Evolutionary conservation across 1,284 basidiomycete genomes (phyloP).

Genomic region (Ustilago crameri): DNA sequence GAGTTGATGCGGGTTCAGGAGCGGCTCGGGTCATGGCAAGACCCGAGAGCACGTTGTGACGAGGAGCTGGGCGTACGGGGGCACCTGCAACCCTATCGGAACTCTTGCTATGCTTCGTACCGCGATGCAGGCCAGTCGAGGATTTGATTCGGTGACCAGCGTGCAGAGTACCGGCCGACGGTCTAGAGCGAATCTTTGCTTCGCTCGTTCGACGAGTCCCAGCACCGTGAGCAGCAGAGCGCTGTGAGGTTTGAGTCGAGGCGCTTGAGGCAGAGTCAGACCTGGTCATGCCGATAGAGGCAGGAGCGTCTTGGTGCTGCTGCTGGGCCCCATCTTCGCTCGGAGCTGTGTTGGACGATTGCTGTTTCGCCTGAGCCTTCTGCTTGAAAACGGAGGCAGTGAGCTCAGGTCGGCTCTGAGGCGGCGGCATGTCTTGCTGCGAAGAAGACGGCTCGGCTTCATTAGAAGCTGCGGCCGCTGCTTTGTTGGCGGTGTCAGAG

Average conservation of each 20-base stretch:
- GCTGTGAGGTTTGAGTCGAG: constrained; percentile 39
- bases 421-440: constrained; percentile 46
- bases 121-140: constrained; percentile 36
- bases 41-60: constrained; percentile 43
- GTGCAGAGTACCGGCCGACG: constrained; percentile 15
- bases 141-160: constrained; percentile 48
- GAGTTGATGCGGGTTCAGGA: constrained; percentile 20
- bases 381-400: constrained; percentile 41
- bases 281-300: constrained; percentile 32
- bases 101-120: constrained; percentile 50
- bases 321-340: neutral
- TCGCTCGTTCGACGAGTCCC: constrained; percentile 27
- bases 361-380: constrained; percentile 16
- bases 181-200: constrained; percentile 21
- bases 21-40: constrained; percentile 52
- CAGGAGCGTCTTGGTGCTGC: neutral
- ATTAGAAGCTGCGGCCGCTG: neutral
- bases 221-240: constrained; percentile 20
- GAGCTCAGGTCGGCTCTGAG: constrained; percentile 21
- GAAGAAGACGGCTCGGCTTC: constrained; percentile 7
- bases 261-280: constrained; percentile 43
- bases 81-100: constrained; percentile 33
- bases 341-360: constrained; percentile 1
- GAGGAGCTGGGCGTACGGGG: constrained; percentile 25
- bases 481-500: constrained; percentile 15